phyloP scores from a whole-genome alignment of 116 monocot species.

The Zostera marina region DNA sequence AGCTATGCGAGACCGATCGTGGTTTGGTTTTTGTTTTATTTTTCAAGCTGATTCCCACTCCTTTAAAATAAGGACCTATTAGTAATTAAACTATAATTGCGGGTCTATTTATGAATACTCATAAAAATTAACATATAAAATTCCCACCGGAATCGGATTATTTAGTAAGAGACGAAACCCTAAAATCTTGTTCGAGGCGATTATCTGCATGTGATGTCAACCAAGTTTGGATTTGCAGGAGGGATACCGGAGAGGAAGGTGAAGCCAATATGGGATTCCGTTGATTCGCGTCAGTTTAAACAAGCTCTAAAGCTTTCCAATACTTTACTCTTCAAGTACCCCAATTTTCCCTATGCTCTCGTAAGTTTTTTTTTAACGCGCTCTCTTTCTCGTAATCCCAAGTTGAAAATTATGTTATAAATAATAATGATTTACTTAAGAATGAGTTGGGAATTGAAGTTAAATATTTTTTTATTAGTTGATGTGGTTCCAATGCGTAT shows the following conservation, averaged over 20 bases:
- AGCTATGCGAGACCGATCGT: no score
- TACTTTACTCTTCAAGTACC: slow-evolving; percentile 72
- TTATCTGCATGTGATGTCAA: slow-evolving; percentile 34
- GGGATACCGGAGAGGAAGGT: slow-evolving; percentile 93
- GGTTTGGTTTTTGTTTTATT: no score
- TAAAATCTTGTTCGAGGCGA: neutral
- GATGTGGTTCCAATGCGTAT: no score
- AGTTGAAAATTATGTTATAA: neutral
- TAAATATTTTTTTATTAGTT: no score
- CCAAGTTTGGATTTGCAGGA: slow-evolving; percentile 75
- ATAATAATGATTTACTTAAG: neutral
- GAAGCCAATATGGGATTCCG: slow-evolving; percentile 96
- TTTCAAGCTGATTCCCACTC: no score
- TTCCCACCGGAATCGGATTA: no score
- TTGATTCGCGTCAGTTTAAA: slow-evolving; percentile 97
- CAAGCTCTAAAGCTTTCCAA: slow-evolving; percentile 66
- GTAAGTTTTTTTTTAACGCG: slow-evolving; percentile 21
- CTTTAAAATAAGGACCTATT: no score
- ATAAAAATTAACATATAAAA: no score
- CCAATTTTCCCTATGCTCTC: slow-evolving; percentile 76
- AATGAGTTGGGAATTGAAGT: no score
- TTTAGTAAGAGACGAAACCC: neutral
- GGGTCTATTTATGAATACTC: no score
- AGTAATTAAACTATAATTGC: no score
- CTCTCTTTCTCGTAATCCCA: neutral